Evolutionary conservation across 805 yeast genomes (phyloP).

Genomic region (Myxozyma vanderwaltii): DNA sequence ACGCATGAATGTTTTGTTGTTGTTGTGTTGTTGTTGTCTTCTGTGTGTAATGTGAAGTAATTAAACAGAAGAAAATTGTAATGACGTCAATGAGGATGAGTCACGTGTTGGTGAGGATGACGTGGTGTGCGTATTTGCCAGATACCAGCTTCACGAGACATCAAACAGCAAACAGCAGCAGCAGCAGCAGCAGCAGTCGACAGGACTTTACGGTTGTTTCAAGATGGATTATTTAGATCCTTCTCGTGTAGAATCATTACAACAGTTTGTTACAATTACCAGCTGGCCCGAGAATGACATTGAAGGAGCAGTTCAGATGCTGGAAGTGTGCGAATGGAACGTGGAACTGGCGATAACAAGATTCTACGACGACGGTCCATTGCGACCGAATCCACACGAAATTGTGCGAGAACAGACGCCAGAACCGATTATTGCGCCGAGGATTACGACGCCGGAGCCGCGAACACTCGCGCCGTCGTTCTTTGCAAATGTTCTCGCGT

Average conservation of each 20-base stretch:
- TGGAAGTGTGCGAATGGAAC: constrained; percentile 45
- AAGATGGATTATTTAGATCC: constrained; percentile 18
- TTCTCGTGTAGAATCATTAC: constrained; percentile 32
- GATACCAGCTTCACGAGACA: too few relatives aligned
- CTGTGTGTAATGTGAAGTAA: too few relatives aligned
- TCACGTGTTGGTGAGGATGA: too few relatives aligned
- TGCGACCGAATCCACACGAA: constrained; percentile 22
- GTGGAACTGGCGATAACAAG: constrained; percentile 35
- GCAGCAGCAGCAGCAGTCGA: too few relatives aligned
- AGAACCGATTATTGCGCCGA: constrained; percentile 40
- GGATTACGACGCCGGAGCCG: constrained; percentile 20
- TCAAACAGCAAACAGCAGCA: too few relatives aligned
- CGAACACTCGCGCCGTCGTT: constrained; percentile 37
- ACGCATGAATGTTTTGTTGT: background rate
- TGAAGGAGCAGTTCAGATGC: constrained; percentile 39
- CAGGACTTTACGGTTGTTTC: too few relatives aligned
- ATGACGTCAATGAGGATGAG: too few relatives aligned
- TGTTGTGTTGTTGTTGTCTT: background rate
- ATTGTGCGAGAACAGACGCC: constrained; percentile 26
- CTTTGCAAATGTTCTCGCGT: constrained; percentile 36
- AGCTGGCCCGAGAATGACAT: constrained; percentile 39
- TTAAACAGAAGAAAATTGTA: too few relatives aligned
- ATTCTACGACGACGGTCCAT: constrained; percentile 31
- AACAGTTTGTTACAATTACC: constrained; percentile 42
- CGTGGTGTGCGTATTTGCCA: too few relatives aligned